Evolutionary conservation across 352 stramenopile genomes (phyloP), one percentile per base, ranked within the genome.

Genomic region (Saprolegnia parasitica): DNA sequence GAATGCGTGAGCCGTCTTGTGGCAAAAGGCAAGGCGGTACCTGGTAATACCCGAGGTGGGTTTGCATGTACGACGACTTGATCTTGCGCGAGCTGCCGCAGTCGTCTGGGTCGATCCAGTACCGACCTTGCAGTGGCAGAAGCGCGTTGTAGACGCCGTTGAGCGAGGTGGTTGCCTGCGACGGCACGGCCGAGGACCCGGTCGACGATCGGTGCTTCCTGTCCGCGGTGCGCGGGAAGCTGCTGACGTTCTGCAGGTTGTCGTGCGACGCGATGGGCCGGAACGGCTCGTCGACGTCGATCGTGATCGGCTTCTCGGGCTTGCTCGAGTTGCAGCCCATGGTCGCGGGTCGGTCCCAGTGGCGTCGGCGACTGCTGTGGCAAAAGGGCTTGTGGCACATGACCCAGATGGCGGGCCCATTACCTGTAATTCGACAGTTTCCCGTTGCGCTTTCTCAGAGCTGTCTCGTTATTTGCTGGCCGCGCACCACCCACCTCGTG

Each of bases 11-110:
- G 35, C 9, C 35, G 13, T 6, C 2, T 35, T 35, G 29, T 24
- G 52, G 24, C 52, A 11, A 49, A 60, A 16, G 20, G 13, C 20
- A 8, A 39, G 20, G 13, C 20, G 13, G n/a, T 60, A 60, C 52
- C 52, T 70, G 63, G 29, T 70, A 70, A 20, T 70, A 70, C 63
- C 63, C 63, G 21, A 70, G 29, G 21, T 70, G 63, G 46, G 63
- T 70, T 16, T 46, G 13, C 63, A 70, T 70, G 37, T 70, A 70
- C 1, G 50, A 63, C 23, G 63, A 70, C 40, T 70, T 70, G 54
- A 70, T 52, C 45, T 52, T 57, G 21, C 63, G 49, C 42, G 63
- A 70, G 47, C 63, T 70, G 26, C 63, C 63, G 42, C 63, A 70
- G 39, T 70, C 63, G 23, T 70, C 63, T 3, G 63, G 63, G 42